Conservation (phyloP, 139 green algal genomes). For the Tetraselmis striata region DNA sequence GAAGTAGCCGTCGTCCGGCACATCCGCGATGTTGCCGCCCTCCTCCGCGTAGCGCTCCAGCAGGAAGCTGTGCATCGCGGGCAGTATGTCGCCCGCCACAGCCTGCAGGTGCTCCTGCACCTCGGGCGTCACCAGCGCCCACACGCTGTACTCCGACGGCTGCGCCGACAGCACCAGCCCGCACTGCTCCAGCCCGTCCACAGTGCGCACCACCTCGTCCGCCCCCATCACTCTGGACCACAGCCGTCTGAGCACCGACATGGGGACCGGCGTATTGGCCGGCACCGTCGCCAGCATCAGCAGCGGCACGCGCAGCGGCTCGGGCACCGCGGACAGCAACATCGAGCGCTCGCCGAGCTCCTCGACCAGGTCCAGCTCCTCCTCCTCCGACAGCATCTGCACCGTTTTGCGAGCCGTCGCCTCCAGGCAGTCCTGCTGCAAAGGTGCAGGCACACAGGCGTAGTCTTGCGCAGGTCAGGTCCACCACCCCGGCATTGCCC, state of each 20-base stretch:
- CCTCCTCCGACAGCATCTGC: too few species aligned
- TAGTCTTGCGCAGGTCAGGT: too few species aligned
- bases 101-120: slow-evolving; percentile 5
- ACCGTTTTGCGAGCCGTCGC: too few species aligned
- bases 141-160: slow-evolving; percentile 30
- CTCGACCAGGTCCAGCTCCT: neutral
- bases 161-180: slow-evolving; percentile 33
- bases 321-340: neutral
- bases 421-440: too few species aligned
- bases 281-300: slow-evolving; percentile 39
- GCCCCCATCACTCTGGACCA: slow-evolving; percentile 29
- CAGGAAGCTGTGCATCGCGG: neutral
- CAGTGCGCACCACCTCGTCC: slow-evolving; percentile 14
- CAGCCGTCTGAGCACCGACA: slow-evolving; percentile 43
- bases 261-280: slow-evolving; percentile 45
- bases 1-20: slow-evolving; percentile 69
- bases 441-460: too few species aligned
- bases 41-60: neutral
- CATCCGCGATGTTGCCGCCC: slow-evolving; percentile 10
- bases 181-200: slow-evolving; percentile 27
- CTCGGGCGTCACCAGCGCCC: slow-evolving; percentile 30
- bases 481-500: too few species aligned
- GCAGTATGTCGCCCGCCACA: too few species aligned
- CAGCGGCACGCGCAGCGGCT: neutral
- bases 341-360: neutral